Conservation (phyloP, 1,284 basidiomycete species). For the Phylloporus sp. region DNA sequence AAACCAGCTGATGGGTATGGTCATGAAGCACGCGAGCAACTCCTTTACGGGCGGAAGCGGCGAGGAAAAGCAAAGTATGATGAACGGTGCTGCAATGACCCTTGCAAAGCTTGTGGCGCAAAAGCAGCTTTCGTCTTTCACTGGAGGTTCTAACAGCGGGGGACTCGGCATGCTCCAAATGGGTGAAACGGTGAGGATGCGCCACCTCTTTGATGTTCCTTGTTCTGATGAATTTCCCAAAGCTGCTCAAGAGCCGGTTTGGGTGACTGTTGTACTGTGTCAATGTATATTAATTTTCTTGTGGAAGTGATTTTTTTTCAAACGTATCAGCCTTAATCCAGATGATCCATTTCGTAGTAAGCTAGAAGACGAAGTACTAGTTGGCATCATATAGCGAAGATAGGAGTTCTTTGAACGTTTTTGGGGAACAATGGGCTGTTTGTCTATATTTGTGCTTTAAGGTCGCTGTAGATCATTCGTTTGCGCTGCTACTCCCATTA, state of each 20-base stretch:
- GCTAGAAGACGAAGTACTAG: too few species aligned
- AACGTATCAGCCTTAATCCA: background rate
- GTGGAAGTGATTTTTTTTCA: background rate
- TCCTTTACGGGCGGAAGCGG: constrained; percentile 71
- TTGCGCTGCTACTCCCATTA: too few species aligned
- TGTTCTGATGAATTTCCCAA: background rate
- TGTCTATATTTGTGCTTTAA: too few species aligned
- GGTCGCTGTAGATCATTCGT: too few species aligned
- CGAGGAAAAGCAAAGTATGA: constrained; percentile 79
- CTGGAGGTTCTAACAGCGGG: constrained; percentile 67
- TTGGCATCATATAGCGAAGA: too few species aligned
- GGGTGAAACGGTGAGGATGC: constrained; percentile 46
- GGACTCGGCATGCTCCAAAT: constrained; percentile 61
- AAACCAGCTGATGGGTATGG: constrained; percentile 73
- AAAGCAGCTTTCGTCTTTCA: constrained; percentile 57
- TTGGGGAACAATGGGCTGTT: too few species aligned
- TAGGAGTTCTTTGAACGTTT: too few species aligned
- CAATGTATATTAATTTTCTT: background rate
- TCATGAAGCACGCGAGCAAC: constrained; percentile 80
- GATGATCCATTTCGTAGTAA: too few species aligned
- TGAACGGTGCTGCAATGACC: constrained; percentile 83
- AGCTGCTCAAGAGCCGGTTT: constrained; percentile 46
- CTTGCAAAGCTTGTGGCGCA: constrained; percentile 81
- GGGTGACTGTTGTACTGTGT: constrained; percentile 30
- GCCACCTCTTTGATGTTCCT: background rate